Percentiles rank a stretch among this genome's conserved stretches.
Evolutionary conservation across 2,329 filamentous ascomycete species (phyloP).

Genomic region (Sporothrix globosa): DNA sequence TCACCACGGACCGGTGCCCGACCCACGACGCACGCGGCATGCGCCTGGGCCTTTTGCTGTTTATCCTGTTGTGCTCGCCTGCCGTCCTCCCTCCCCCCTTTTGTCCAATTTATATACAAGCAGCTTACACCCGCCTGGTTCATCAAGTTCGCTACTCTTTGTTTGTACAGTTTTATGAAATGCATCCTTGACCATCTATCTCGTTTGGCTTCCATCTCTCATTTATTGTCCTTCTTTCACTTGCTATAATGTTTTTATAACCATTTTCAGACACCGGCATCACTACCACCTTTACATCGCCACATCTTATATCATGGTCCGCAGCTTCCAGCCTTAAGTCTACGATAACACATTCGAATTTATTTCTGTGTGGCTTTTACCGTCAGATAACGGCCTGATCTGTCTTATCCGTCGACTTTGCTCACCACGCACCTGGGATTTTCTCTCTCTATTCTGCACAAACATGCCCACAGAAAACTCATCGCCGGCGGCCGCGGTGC

Average conservation of each 20-base stretch:
- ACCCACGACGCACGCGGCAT: conserved; percentile 15
- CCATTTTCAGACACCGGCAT: neutral
- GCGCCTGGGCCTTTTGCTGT: conserved; percentile 9
- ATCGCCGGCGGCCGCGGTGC: neutral
- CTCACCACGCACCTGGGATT: neutral
- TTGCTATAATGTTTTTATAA: neutral
- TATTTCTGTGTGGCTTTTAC: neutral
- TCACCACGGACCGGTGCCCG: conserved; percentile 16
- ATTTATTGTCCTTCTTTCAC: neutral
- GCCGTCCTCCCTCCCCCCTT: neutral
- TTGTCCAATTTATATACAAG: conserved; percentile 5
- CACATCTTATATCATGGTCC: neutral
- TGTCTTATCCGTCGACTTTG: neutral
- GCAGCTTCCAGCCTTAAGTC: neutral
- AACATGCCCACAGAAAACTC: conserved; percentile 9
- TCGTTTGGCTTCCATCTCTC: neutral
- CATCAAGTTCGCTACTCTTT: neutral
- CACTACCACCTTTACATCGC: neutral
- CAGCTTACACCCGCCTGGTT: neutral
- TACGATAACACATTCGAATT: neutral
- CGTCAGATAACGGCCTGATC: neutral
- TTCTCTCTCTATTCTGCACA: neutral
- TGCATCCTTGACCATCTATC: too few species aligned
- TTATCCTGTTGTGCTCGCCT: neutral
- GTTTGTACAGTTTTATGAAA: neutral